Percentiles rank a stretch among this genome's conserved stretches.
These are phyloP conservation scores for Pseudopyricularia javanii DNA, from an alignment of 2,329 filamentous ascomycete genomes.

Conservation along the genomic window DNA sequence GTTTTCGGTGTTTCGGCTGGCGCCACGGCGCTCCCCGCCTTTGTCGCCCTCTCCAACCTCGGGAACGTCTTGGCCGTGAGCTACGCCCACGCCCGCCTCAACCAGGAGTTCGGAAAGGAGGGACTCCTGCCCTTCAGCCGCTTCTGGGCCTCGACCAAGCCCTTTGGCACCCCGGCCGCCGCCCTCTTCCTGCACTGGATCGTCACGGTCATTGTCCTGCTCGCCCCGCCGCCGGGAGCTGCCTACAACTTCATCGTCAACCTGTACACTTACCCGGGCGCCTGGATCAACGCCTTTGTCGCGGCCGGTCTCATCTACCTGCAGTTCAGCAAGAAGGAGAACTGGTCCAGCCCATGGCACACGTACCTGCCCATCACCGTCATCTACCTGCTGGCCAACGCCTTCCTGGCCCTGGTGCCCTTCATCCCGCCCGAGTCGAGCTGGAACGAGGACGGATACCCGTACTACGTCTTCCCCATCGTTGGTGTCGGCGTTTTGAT, in stretches of 20 bases:
- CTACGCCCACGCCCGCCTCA: slow-evolving; percentile 47
- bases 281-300: slow-evolving; percentile 27
- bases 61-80: slow-evolving; percentile 51
- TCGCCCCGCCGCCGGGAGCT: slow-evolving; percentile 15
- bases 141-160: slow-evolving; percentile 58
- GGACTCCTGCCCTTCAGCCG: slow-evolving; percentile 52
- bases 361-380: slow-evolving; percentile 33
- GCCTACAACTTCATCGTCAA: slow-evolving; percentile 52
- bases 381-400: slow-evolving; percentile 35
- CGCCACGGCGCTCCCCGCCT: slow-evolving; percentile 42
- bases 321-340: slow-evolving; percentile 19
- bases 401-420: slow-evolving; percentile 39
- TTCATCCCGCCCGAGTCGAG: slow-evolving; percentile 39
- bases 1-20: slow-evolving; percentile 29
- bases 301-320: slow-evolving; percentile 8
- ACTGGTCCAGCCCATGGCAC: slow-evolving; percentile 41
- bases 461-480: slow-evolving; percentile 43
- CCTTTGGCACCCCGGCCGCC: slow-evolving; percentile 52
- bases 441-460: slow-evolving; percentile 35
- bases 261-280: slow-evolving; percentile 24
- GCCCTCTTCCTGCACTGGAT: slow-evolving; percentile 51
- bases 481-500: slow-evolving; percentile 39
- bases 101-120: slow-evolving; percentile 58
- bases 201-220: slow-evolving; percentile 44
- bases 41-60: slow-evolving; percentile 48